These are phyloP conservation scores for Mycena galopus DNA, from an alignment of 768 basidiomycete genomes.

Conservation along the genomic window DNA sequence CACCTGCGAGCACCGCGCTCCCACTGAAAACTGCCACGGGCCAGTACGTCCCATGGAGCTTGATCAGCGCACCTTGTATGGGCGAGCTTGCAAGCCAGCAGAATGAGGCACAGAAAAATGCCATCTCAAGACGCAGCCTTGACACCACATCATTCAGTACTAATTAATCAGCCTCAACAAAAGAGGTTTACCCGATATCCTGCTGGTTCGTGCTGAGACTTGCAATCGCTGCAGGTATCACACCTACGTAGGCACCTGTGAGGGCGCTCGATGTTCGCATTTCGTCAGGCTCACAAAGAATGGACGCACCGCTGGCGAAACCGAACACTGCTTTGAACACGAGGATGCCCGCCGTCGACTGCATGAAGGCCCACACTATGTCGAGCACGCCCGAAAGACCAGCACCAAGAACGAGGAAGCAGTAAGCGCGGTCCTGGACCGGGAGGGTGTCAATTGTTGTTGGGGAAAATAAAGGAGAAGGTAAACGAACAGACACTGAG, in stretches of 20 bases:
- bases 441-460: not conserved
- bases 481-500: not conserved
- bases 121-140: not conserved
- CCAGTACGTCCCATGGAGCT: slow-evolving; percentile 25
- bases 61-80: slow-evolving; percentile 36
- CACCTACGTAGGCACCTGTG: not conserved
- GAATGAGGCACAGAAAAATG: not conserved
- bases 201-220: not conserved
- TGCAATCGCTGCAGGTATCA: not conserved
- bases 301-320: not conserved
- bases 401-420: not conserved
- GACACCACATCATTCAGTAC: not conserved
- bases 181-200: not conserved
- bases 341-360: not conserved
- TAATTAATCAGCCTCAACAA: not conserved
- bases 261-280: not conserved
- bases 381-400: not conserved
- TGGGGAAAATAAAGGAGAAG: not conserved
- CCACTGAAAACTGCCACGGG: slow-evolving; percentile 35
- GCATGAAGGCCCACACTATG: not conserved
- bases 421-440: not conserved
- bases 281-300: not conserved
- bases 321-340: not conserved
- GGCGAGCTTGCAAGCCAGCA: not conserved
- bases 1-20: slow-evolving; percentile 26